phyloP scores from a whole-genome alignment of 768 basidiomycete species.

The Sutorius australiensis region DNA sequence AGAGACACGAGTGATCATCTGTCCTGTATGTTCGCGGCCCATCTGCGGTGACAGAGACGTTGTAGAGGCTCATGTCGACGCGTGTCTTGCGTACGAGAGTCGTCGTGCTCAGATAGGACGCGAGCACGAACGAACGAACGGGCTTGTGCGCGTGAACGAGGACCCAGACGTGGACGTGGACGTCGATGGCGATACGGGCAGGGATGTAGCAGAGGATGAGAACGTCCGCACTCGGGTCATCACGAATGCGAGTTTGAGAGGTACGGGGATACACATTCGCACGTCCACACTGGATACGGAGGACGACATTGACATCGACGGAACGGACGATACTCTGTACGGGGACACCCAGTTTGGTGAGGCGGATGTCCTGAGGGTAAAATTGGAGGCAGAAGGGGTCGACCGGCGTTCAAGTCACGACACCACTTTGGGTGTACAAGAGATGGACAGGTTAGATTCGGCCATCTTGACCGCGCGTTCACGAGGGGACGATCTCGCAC shows the following conservation, averaged over 20 bases:
- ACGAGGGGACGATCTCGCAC: constrained; percentile 43
- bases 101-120: constrained; percentile 35
- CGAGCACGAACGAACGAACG: constrained; percentile 20
- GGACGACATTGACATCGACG: constrained; percentile 77
- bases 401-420: constrained; percentile 18
- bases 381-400: constrained; percentile 32
- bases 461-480: constrained; percentile 49
- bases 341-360: constrained; percentile 77
- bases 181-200: constrained; percentile 31
- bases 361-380: constrained; percentile 51
- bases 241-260: constrained; percentile 38
- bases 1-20: constrained; percentile 46
- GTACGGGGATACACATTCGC: constrained; percentile 70
- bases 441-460: constrained; percentile 42
- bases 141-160: constrained; percentile 33
- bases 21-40: constrained; percentile 62
- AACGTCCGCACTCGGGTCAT: constrained; percentile 40
- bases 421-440: constrained; percentile 9
- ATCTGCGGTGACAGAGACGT: constrained; percentile 70
- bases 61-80: constrained; percentile 76
- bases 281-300: constrained; percentile 61
- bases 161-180: constrained; percentile 31
- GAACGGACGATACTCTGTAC: constrained; percentile 64
- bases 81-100: constrained; percentile 62
- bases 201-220: constrained; percentile 39